Base-by-base conservation (phyloP, 2,329 filamentous ascomycete species). In the Bipolaris gigantea region DNA sequence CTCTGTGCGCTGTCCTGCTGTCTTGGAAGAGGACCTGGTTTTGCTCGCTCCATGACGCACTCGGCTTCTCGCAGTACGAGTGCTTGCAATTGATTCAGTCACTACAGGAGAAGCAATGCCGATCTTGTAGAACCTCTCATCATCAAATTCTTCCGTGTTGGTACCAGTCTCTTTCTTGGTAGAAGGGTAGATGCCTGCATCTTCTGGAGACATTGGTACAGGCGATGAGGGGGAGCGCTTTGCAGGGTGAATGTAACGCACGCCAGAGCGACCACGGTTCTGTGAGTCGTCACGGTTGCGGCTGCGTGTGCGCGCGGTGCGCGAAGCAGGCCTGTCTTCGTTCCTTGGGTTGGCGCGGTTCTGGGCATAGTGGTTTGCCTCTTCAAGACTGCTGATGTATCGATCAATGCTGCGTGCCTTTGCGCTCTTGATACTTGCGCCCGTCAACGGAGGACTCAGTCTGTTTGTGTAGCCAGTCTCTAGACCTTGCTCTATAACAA, bases 171-270 rank as follows among this genome's bases (percentile, higher is more conserved):
- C 74, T 43, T 76, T 75, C 56, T 78, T 79, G 40, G 71, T 68
- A 25, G 45, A 75, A 67, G 55, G 90, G 72, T 71, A 71, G 11
- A 78, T 67, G 3, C 75, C 76, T 16, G 78, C 75, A 65, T 97
- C 92, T 64, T 96, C 90, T 0, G 92, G 92, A 3, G 92, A 96
- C 92, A 97, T 97, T 3, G 92, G 91, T 2, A 96, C 83, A 0
- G 93, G 93, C 0, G 93, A 97, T 2, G 91, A 95, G 0, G 93
- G 93, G 1, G 93, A 97, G 19, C 89, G 83, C 75, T 96, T 96
- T 11, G 86, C 84, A 16, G 89, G 85, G 67, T 86, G 88, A 58
- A 88, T 91, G 60, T 86, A 88, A 19, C 87, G 83, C 40, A 83
- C 81, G 11, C 82, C 78, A 21, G 81, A 82, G 57, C 89, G 83